These are phyloP conservation scores for Neofusicoccum kwambonambiense DNA, from an alignment of 2,329 filamentous ascomycete genomes.

Conservation along the genomic window DNA sequence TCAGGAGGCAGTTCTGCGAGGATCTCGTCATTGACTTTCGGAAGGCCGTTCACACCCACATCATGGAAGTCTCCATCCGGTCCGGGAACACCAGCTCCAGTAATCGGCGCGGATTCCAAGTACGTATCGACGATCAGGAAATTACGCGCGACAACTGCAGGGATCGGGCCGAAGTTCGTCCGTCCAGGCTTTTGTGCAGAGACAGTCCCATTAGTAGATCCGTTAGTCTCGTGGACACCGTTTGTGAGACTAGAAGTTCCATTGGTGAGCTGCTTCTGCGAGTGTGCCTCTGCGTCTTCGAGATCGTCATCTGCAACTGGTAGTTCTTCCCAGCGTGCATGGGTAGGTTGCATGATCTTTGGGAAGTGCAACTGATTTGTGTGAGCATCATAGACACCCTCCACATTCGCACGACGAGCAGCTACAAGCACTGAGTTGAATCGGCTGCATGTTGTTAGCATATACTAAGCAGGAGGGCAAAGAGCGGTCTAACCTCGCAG, in stretches of 20 bases:
- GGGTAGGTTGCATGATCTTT: constrained; percentile 82
- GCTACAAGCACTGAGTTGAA: constrained; percentile 77
- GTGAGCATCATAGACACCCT: constrained; percentile 88
- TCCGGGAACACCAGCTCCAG: constrained; percentile 60
- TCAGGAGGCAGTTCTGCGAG: constrained; percentile 65
- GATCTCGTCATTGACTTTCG: constrained; percentile 64
- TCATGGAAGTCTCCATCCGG: constrained; percentile 54
- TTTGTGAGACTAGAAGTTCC: constrained; percentile 39
- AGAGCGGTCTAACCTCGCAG: constrained; percentile 68
- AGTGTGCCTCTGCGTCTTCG: constrained; percentile 24
- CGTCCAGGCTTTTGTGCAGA: constrained; percentile 17
- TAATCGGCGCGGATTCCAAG: constrained; percentile 58
- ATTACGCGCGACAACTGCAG: constrained; percentile 59
- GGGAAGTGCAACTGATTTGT: constrained; percentile 91
- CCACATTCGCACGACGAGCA: constrained; percentile 65
- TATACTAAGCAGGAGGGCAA: constrained; percentile 22
- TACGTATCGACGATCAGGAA: constrained; percentile 63
- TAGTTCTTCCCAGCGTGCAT: constrained; percentile 77
- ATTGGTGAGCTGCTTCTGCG: constrained; percentile 22
- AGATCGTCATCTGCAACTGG: constrained; percentile 33
- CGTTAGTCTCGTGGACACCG: constrained; percentile 23
- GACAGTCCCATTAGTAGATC: constrained; percentile 8
- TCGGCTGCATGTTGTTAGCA: constrained; percentile 54
- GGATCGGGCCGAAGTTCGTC: constrained; percentile 54
- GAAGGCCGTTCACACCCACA: constrained; percentile 55